Base-by-base conservation (phyloP, 2,329 filamentous ascomycete genomes). In the Colletotrichum theobromicola region DNA sequence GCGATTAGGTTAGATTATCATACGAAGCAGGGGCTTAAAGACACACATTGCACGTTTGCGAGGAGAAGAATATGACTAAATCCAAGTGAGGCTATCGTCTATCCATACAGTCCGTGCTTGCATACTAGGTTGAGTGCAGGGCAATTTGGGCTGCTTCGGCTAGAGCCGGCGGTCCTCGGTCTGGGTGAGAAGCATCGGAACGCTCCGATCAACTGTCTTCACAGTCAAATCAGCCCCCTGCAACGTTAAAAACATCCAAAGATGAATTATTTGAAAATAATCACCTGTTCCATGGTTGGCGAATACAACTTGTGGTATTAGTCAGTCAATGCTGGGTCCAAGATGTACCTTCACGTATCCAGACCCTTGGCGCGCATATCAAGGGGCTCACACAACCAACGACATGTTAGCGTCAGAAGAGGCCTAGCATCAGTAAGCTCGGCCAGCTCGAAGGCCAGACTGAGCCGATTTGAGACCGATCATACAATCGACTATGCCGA, bases 401-500 rank as follows among this genome's bases (percentile, higher is more conserved):
- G 15, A 2, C 26, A 55, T n/a, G n/a, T 26, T 13, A 1, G 28
- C 26, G 37, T 35, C 16, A 50, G 42, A 66, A 42, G 63, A 66
- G 15, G 12, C 18, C 9, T 66, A 16, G 42, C 42, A 18, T 46
- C 63, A 34, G 63, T 34, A n/a, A 66, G 63, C n/a, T 24, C 63
- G 3, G 1, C n/a, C 21, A 9, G 0, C 18, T 21, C 42, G 10
- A 55, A 53, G 6, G 37, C 37, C 0, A n/a, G 9, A 13, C 12
- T 67, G 8, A 67, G 65, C 21, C 53, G 65, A 18, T 67, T 67
- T 32, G 65, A 67, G 24, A 13, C 15, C 16, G 53, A 30, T 1
- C 34, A 67, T 7, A 67, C n/a, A 21, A 15, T 67, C 21, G 53
- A 67, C 53, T 67, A 58, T 46, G 53, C 18, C 32, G 32, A 46